Conservation (phyloP, 192 early-diverging fungal genomes). For the Coemansia sp. region DNA sequence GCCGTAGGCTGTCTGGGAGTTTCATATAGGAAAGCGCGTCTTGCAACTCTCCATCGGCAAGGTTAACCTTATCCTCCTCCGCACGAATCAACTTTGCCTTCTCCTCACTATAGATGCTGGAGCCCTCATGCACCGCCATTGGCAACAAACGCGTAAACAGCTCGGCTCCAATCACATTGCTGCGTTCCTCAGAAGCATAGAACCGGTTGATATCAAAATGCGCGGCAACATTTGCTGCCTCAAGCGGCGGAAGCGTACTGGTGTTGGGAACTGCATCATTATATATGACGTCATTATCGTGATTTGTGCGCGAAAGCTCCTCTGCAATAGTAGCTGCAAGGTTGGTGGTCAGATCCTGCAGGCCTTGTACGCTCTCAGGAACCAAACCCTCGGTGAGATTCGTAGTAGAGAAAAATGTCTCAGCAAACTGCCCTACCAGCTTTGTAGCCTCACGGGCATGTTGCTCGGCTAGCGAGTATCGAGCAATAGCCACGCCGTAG, state of each 20-base stretch:
- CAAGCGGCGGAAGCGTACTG: slow-evolving; percentile 74
- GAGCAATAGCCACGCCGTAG: slow-evolving; percentile 83
- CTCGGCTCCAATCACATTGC: slow-evolving; percentile 84
- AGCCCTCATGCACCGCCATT: slow-evolving; percentile 88
- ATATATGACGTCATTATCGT: slow-evolving; percentile 97
- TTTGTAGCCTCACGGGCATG: slow-evolving; percentile 80
- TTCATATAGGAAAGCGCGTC: slow-evolving; percentile 86
- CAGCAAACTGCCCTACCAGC: slow-evolving; percentile 63
- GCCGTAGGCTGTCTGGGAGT: slow-evolving; percentile 70
- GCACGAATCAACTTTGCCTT: slow-evolving; percentile 88
- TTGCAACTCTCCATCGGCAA: slow-evolving; percentile 81
- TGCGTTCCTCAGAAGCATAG: slow-evolving; percentile 67
- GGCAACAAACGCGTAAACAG: slow-evolving; percentile 88
- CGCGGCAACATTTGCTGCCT: slow-evolving; percentile 50
- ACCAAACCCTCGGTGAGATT: slow-evolving; percentile 61
- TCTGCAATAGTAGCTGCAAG: slow-evolving; percentile 68
- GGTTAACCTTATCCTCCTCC: slow-evolving; percentile 74
- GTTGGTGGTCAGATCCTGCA: slow-evolving; percentile 74
- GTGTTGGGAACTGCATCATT: slow-evolving; percentile 80
- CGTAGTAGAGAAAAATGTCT: slow-evolving; percentile 62
- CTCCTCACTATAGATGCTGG: slow-evolving; percentile 93
- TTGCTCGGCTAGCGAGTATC: slow-evolving; percentile 73
- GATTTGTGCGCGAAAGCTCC: slow-evolving; percentile 63
- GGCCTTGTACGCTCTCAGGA: slow-evolving; percentile 64
- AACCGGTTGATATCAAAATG: slow-evolving; percentile 82